These are phyloP conservation scores for Talaromyces trachyspermus DNA, from an alignment of 495 filamentous ascomycete species.

Conservation along the genomic window DNA sequence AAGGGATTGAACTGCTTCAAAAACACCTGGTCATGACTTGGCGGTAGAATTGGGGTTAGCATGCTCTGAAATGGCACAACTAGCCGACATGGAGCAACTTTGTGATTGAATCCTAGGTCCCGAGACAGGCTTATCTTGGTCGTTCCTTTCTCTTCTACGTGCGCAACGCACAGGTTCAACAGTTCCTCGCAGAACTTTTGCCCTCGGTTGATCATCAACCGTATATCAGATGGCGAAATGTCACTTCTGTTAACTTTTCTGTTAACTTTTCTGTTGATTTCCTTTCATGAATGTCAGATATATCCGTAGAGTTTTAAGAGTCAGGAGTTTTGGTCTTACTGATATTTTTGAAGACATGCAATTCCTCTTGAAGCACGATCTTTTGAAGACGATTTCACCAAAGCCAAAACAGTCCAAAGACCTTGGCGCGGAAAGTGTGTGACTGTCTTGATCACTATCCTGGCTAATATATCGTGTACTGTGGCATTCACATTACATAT, in stretches of 20 bases:
- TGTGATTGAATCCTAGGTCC: constrained; percentile 77
- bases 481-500: constrained; percentile 77
- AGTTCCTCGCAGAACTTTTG: constrained; percentile 81
- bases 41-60: constrained; percentile 74
- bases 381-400: constrained; percentile 54
- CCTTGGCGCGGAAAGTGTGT: constrained; percentile 77
- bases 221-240: constrained; percentile 47
- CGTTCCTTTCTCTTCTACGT: constrained; percentile 59
- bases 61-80: constrained; percentile 84
- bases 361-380: constrained; percentile 41
- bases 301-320: neutral
- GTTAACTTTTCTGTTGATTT: constrained; percentile 35
- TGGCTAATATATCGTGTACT: constrained; percentile 66
- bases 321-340: constrained; percentile 14
- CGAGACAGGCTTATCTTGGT: constrained; percentile 59
- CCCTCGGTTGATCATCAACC: constrained; percentile 61
- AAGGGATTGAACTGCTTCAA: constrained; percentile 76
- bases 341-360: constrained; percentile 40
- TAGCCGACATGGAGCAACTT: constrained; percentile 69
- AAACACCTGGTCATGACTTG: constrained; percentile 58
- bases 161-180: constrained; percentile 68
- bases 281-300: constrained; percentile 23
- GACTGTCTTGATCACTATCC: constrained; percentile 77
- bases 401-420: constrained; percentile 85
- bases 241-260: constrained; percentile 33